A percentile compares a stretch with the other conserved stretches of the same genome.
These are phyloP conservation scores for Tetradesmus obliquus DNA, from an alignment of 139 green algal species.

Conservation along the genomic window DNA sequence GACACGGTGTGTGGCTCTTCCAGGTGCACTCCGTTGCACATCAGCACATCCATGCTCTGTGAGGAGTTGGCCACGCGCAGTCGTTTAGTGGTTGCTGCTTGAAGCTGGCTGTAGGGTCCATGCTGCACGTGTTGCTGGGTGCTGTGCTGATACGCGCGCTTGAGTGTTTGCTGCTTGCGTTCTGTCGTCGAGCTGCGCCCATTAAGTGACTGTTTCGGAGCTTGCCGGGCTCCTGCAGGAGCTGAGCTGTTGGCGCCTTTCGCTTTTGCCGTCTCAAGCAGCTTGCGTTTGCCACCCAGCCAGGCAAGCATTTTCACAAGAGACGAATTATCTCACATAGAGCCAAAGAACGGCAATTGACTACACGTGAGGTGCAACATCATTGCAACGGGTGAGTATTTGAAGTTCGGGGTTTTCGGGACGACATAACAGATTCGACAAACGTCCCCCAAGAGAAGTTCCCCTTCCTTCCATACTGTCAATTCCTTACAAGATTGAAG, in stretches of 20 bases:
- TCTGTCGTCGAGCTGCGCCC: neutral
- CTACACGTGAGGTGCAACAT: too few relatives aligned
- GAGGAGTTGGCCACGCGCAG: neutral
- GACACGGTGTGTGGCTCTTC: neutral
- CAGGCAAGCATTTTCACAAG: conserved; percentile 18
- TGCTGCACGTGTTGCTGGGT: neutral
- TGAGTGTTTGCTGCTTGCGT: neutral
- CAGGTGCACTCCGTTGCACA: neutral
- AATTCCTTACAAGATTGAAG: too few relatives aligned
- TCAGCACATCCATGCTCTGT: neutral
- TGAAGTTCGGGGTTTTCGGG: too few relatives aligned
- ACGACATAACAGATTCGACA: too few relatives aligned
- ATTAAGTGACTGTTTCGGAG: neutral
- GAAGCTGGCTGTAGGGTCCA: neutral
- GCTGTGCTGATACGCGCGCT: neutral
- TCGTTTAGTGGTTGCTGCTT: neutral
- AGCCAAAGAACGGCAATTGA: too few relatives aligned
- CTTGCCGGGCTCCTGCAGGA: neutral
- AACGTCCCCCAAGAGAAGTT: too few relatives aligned
- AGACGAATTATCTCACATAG: too few relatives aligned
- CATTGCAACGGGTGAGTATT: too few relatives aligned
- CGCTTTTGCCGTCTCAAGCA: neutral
- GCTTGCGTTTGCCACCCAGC: conserved; percentile 1
- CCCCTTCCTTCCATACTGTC: too few relatives aligned
- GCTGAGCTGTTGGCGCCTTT: neutral